phyloP scores from a whole-genome alignment of 2,329 filamentous ascomycete genomes.

The Talaromyces verruculosus region DNA sequence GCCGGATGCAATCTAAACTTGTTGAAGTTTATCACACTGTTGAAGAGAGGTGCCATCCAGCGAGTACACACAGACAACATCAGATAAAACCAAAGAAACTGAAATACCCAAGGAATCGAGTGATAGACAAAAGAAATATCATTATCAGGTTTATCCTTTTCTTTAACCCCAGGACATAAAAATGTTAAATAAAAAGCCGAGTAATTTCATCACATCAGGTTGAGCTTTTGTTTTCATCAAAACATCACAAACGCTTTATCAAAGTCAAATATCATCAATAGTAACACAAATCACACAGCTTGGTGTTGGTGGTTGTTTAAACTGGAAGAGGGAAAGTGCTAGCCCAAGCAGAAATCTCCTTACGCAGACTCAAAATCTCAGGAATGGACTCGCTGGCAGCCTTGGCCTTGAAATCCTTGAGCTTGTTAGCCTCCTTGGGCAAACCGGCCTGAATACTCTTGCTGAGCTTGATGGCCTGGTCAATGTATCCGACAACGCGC shows the following conservation, averaged over 20 bases:
- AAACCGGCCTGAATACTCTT: slow-evolving; percentile 80
- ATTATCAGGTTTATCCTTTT: slow-evolving; percentile 15
- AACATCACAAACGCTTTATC: slow-evolving; percentile 11
- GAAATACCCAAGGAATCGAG: neutral
- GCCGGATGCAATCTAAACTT: slow-evolving; percentile 14
- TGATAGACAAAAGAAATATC: slow-evolving; percentile 11
- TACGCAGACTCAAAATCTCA: slow-evolving; percentile 80
- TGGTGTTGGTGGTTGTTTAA: slow-evolving; percentile 29
- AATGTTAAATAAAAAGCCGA: slow-evolving; percentile 12
- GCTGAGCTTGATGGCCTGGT: slow-evolving; percentile 82
- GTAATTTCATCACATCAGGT: slow-evolving; percentile 20
- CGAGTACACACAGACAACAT: neutral
- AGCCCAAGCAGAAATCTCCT: slow-evolving; percentile 88
- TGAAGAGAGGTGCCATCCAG: slow-evolving; percentile 20
- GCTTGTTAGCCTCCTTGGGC: slow-evolving; percentile 97
- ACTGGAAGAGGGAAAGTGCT: slow-evolving; percentile 83
- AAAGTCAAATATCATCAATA: slow-evolving; percentile 11
- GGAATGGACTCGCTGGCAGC: slow-evolving; percentile 73
- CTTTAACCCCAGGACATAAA: neutral
- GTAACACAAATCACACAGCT: neutral
- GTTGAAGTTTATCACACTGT: slow-evolving; percentile 21
- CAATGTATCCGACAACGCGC: slow-evolving; percentile 85
- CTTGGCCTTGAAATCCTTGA: slow-evolving; percentile 98
- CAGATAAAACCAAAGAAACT: neutral
- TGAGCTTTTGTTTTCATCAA: slow-evolving; percentile 21